Base-by-base conservation (phyloP, 192 early-diverging fungal species). In the Linnemannia zychae region DNA sequence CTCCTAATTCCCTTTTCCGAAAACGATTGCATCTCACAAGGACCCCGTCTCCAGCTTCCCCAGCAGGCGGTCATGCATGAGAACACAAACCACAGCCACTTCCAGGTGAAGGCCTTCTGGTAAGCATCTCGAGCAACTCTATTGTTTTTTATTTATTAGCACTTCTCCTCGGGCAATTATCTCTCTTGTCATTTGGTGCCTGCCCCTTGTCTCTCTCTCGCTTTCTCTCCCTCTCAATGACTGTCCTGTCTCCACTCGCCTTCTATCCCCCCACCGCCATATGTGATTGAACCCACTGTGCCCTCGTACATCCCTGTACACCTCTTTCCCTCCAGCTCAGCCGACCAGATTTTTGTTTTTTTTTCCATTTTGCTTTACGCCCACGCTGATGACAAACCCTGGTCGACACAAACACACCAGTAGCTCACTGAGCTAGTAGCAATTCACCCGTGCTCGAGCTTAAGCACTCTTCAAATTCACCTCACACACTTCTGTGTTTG, bases 31-130 rank as follows among this genome's bases (percentile, higher is more conserved):
- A 40, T 15, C 73, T 37, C 36, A 46, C 38, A 74, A 20, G 36
- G 34, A 74, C 65, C 49, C 73, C 68, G 34, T 67, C 48, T 28
- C 44, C 78, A 63, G n/a, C 60, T 67, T 63, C 74, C 22, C 49
- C 72, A 68, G 22, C 67, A 74, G 74, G 73, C 73, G 82, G 82
- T 74, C 40, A 84, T 84, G 82, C 77, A 84, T 84, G 82, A 84
- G 31, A 78, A 84, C 68, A 74, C 76, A 47, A 74, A 47, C 75
- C 75, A 77, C 68, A 44, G 65, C 67, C 82, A 84, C 44, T 28
- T 78, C 53, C 82, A 84, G 76, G 82, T 73, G 31, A 84, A 74
- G 73, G 53, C 68, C 76, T 84, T 84, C 60, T 84, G 82, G 82
- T 84, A 74, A 78, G 82, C 47, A 1, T 12, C 20, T 17, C 0